These are phyloP conservation scores for Tetrahymena thermophila DNA, from an alignment of 73 alveolate species.

Conservation along the genomic window DNA sequence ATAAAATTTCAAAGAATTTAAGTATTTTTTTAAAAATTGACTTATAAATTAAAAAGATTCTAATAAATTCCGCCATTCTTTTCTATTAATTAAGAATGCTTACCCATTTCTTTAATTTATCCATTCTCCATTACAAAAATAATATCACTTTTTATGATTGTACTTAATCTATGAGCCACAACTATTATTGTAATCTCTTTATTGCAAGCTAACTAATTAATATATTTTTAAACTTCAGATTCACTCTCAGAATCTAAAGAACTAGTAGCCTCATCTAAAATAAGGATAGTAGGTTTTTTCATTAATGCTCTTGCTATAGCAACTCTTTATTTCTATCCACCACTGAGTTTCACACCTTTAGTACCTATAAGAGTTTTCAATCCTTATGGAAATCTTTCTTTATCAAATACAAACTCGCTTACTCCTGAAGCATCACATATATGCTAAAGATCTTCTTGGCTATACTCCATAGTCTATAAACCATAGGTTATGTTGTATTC, in stretches of 20 bases:
- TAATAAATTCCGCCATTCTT: neutral
- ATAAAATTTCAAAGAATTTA: too few species aligned
- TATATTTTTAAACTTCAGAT: slow-evolving; percentile 21
- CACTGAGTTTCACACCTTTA: slow-evolving; percentile 44
- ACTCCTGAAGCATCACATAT: slow-evolving; percentile 43
- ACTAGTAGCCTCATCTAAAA: slow-evolving; percentile 56
- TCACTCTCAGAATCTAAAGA: slow-evolving; percentile 49
- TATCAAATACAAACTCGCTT: slow-evolving; percentile 65
- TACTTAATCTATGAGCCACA: slow-evolving; percentile 73
- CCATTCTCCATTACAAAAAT: slow-evolving; percentile 69
- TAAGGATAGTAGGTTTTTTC: slow-evolving; percentile 26
- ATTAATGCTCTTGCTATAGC: slow-evolving; percentile 56
- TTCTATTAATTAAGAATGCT: slow-evolving; percentile 44
- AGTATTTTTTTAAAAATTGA: too few species aligned
- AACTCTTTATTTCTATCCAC: slow-evolving; percentile 51
- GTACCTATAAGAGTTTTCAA: slow-evolving; percentile 42
- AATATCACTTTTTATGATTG: slow-evolving; percentile 60
- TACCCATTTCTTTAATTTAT: slow-evolving; percentile 53
- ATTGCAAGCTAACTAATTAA: slow-evolving; percentile 23
- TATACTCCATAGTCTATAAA: slow-evolving; percentile 40
- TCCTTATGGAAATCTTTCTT: slow-evolving; percentile 35
- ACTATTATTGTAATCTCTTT: slow-evolving; percentile 56
- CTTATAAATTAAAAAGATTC: too few species aligned
- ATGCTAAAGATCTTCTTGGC: slow-evolving; percentile 48
- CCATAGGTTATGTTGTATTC: slow-evolving; percentile 70